A percentile compares a stretch with the other conserved stretches of the same genome.
Conservation (phyloP, 768 basidiomycete species). For the Lactarius trivialis region DNA sequence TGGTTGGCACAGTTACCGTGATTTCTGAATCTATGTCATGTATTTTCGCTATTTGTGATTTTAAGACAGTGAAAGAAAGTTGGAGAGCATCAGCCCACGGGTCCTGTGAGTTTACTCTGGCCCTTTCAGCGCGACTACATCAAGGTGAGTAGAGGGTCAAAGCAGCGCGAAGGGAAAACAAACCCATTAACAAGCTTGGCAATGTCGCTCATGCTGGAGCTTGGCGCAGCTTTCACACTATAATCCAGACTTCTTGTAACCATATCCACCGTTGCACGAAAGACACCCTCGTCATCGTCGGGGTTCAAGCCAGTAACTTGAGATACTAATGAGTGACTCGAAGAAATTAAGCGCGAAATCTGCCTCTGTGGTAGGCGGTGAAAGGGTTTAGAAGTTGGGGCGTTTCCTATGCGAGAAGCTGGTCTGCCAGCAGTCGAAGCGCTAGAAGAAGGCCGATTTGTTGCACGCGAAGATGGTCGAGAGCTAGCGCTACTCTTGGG, state of each 20-base stretch:
- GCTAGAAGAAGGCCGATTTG: constrained; percentile 33
- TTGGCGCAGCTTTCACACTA: constrained; percentile 49
- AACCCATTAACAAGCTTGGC: constrained; percentile 54
- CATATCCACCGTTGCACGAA: constrained; percentile 47
- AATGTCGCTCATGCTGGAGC: constrained; percentile 48
- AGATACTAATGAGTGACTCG: constrained; percentile 48
- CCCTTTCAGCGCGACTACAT: constrained; percentile 56
- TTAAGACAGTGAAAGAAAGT: constrained; percentile 45
- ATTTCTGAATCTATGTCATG: constrained; percentile 63
- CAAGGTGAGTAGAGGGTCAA: constrained; percentile 12
- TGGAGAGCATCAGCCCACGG: constrained; percentile 53
- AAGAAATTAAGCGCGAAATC: constrained; percentile 44
- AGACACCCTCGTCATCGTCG: constrained; percentile 38
- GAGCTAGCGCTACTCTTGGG: constrained; percentile 45
- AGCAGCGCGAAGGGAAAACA: constrained; percentile 23
- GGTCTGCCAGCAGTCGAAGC: constrained; percentile 25
- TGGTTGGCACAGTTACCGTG: constrained; percentile 36
- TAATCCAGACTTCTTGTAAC: constrained; percentile 54
- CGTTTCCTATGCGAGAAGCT: constrained; percentile 28
- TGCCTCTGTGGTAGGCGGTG: constrained; percentile 49
- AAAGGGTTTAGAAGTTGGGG: constrained; percentile 31
- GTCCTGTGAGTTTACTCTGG: constrained; percentile 61
- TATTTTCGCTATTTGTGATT: constrained; percentile 40
- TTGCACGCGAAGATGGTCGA: constrained; percentile 39
- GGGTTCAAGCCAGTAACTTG: constrained; percentile 48